phyloP scores from a whole-genome alignment of 1,139 yeast species.

The Magnusiomyces sp. region DNA sequence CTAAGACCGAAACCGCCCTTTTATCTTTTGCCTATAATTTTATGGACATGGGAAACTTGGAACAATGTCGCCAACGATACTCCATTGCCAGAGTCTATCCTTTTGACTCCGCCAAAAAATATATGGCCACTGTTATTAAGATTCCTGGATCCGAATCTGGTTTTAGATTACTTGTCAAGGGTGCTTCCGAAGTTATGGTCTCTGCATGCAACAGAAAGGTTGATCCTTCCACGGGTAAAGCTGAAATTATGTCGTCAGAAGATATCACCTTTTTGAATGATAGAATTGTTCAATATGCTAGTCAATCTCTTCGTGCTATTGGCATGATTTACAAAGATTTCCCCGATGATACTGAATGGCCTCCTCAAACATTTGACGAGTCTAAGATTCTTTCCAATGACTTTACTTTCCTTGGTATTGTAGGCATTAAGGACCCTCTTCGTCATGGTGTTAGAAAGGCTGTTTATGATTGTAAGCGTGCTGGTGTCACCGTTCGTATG shows the following conservation, averaged over 20 bases:
- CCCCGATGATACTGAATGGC: constrained; percentile 46
- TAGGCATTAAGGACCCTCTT: constrained; percentile 92
- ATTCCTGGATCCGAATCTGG: constrained; percentile 33
- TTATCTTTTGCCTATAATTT: constrained; percentile 56
- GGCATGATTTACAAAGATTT: constrained; percentile 75
- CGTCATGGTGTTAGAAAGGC: constrained; percentile 88
- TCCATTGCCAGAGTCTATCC: constrained; percentile 70
- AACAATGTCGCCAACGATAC: constrained; percentile 34
- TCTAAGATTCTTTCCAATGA: constrained; percentile 20
- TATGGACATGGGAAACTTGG: constrained; percentile 41
- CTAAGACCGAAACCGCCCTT: constrained; percentile 90
- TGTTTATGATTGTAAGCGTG: constrained; percentile 71
- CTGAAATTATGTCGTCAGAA: constrained; percentile 9
- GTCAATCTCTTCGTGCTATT: constrained; percentile 74
- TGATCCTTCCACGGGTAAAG: constrained; percentile 29
- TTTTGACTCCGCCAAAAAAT: constrained; percentile 86
- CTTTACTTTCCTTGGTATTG: constrained; percentile 45
- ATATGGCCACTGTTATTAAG: constrained; percentile 74
- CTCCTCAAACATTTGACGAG: constrained; percentile 42
- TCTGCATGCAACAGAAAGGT: constrained; percentile 43
- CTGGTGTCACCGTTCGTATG: constrained; percentile 95
- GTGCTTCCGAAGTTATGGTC: constrained; percentile 88
- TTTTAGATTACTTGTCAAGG: constrained; percentile 67
- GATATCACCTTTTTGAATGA: constrained; percentile 29
- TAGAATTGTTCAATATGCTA: constrained; percentile 59